Evolutionary conservation across 2,329 filamentous ascomycete genomes (phyloP).

Genomic region (Tetracladium maxilliforme): DNA sequence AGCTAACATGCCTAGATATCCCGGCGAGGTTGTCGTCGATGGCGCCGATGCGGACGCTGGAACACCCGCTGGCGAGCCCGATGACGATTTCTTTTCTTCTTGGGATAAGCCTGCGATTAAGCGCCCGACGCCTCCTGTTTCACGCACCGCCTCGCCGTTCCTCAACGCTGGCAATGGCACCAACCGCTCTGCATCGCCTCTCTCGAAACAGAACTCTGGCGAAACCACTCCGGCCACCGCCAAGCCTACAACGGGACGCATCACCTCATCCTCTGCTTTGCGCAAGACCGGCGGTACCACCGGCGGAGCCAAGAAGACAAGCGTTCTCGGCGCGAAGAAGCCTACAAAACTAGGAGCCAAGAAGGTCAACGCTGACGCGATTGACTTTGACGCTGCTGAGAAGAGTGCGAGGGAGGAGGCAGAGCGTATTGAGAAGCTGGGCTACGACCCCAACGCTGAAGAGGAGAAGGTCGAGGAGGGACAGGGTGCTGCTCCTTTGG

Average conservation of each 20-base stretch:
- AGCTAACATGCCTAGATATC: constrained; percentile 43
- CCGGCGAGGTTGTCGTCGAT: constrained; percentile 68
- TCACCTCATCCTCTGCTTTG: constrained; percentile 67
- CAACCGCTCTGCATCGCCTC: constrained; percentile 70
- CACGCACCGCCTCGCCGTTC: constrained; percentile 85
- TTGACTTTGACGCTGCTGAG: constrained; percentile 96
- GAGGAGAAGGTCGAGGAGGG: constrained; percentile 42
- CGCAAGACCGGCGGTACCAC: constrained; percentile 53
- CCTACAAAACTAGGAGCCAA: constrained; percentile 76
- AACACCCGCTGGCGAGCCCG: constrained; percentile 68
- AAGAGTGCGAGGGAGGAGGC: constrained; percentile 95
- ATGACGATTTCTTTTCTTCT: constrained; percentile 95
- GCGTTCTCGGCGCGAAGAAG: constrained; percentile 78
- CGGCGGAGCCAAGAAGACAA: constrained; percentile 61
- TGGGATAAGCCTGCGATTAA: constrained; percentile 99
- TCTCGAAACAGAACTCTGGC: constrained; percentile 44
- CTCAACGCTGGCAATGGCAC: constrained; percentile 63
- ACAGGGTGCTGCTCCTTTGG: too few species aligned
- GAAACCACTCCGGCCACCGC: constrained; percentile 32
- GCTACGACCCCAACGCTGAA: constrained; percentile 89
- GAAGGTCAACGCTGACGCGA: constrained; percentile 66
- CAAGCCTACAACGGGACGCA: constrained; percentile 51
- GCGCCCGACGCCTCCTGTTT: constrained; percentile 84
- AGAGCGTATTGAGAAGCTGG: constrained; percentile 86
- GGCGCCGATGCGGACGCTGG: constrained; percentile 46